Base-by-base conservation (phyloP, 2,329 filamentous ascomycete genomes). In the Coniella lustricola region DNA sequence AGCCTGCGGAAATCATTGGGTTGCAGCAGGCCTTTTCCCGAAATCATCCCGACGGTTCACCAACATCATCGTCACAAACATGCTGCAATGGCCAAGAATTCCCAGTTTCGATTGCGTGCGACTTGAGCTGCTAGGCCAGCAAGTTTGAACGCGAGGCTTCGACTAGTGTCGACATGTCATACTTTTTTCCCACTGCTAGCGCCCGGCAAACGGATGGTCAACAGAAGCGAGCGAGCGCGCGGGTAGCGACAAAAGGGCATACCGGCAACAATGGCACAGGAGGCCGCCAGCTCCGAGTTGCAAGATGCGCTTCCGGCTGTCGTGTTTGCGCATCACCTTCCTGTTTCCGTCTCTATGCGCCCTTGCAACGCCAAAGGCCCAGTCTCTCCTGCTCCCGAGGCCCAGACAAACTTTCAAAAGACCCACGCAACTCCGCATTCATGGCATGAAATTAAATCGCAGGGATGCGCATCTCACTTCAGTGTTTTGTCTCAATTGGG, bases 391-490 rank as follows among this genome's bases (percentile, higher is more conserved):
- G 33, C 18, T 43, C 49, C 20, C 48, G 47, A 10, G 25, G 25
- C 25, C 42, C 29, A 33, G 53, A 55, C 49, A 44, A 36, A 32
- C 48, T 41, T 17, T 10, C 39, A 10, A n/a, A n/a, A n/a, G 38
- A 35, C 48, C 45, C 41, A 49, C 48, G 41, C 50, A 38, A n/a
- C 31, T 40, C 49, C 59, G 67, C 66, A 69, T 66, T 59, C 58
- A 51, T 54, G 18, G 54, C 67, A 62, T 37, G 47, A 52, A 44
- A 64, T 65, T 61, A 54, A 54, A 49, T 37, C 46, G 50, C 66
- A 64, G 59, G 64, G 65, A 62, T 67, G 51, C 64, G 62, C 60
- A 56, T 59, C 55, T 55, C 51, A 52, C 56, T 56, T 53, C 48
- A 48, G n/a, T 50, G 54, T 49, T 55, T 52, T 54, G 52, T 59